Percentiles rank a stretch among this genome's conserved stretches.
Conservation (phyloP, 805 yeast genomes). For the Metschnikowia orientalis region DNA sequence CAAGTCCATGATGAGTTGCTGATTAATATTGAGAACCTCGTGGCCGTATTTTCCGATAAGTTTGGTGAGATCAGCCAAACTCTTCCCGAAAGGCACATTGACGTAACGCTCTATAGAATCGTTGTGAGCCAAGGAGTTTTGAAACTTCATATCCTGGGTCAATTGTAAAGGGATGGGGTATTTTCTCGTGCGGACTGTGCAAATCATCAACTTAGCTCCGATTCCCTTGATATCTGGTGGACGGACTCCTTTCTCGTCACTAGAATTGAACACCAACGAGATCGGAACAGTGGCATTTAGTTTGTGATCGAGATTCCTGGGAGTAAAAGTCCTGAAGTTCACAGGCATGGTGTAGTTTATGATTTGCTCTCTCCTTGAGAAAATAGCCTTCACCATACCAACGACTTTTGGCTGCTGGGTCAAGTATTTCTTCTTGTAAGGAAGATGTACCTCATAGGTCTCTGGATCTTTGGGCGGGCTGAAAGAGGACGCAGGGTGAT, state of each 20-base stretch:
- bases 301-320: neutral
- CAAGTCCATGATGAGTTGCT: slow-evolving; percentile 24
- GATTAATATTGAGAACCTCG: slow-evolving; percentile 17
- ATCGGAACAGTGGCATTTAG: slow-evolving; percentile 4
- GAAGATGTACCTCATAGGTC: slow-evolving; percentile 16
- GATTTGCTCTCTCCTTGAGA: slow-evolving; percentile 14
- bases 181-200: slow-evolving; percentile 26
- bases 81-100: slow-evolving; percentile 19
- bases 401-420: slow-evolving; percentile 21
- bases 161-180: slow-evolving; percentile 22
- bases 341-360: slow-evolving; percentile 14
- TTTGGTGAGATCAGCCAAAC: slow-evolving; percentile 17
- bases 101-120: slow-evolving; percentile 22
- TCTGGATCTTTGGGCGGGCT: neutral
- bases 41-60: slow-evolving; percentile 17
- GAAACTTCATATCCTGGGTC: slow-evolving; percentile 15
- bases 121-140: slow-evolving; percentile 10
- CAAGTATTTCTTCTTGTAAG: slow-evolving; percentile 21
- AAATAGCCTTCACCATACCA: slow-evolving; percentile 19
- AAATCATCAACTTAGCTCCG: slow-evolving; percentile 13
- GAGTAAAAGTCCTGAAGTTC: slow-evolving; percentile 4
- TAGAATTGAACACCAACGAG: slow-evolving; percentile 8
- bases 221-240: slow-evolving; percentile 17
- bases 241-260: slow-evolving; percentile 5
- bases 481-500: neutral